Evolutionary conservation across 2,329 filamentous ascomycete genomes (phyloP).

Genomic region (Mycosphaerella sp.): DNA sequence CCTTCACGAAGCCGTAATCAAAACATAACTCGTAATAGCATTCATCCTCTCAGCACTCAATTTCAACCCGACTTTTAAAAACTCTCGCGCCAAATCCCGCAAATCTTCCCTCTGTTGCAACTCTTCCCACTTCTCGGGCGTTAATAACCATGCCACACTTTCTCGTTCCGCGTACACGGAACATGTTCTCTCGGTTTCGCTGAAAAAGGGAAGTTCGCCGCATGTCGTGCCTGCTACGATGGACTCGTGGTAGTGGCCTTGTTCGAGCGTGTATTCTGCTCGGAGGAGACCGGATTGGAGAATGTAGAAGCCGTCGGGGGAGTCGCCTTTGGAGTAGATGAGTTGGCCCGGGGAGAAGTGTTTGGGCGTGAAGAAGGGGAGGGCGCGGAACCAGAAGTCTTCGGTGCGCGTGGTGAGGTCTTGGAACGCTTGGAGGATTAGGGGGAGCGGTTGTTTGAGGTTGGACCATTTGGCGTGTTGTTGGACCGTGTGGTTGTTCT

Average conservation of each 20-base stretch:
- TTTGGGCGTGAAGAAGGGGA: slow-evolving; percentile 66
- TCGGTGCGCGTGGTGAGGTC: slow-evolving; percentile 79
- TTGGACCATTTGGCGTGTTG: slow-evolving; percentile 63
- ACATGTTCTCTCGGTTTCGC: slow-evolving; percentile 77
- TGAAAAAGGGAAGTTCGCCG: slow-evolving; percentile 94
- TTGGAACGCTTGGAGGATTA: slow-evolving; percentile 94
- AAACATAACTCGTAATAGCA: slow-evolving; percentile 51
- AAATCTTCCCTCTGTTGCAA: slow-evolving; percentile 59
- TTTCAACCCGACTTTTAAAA: slow-evolving; percentile 83
- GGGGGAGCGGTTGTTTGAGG: slow-evolving; percentile 82
- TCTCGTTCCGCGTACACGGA: slow-evolving; percentile 68
- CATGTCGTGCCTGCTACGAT: slow-evolving; percentile 94
- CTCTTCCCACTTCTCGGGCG: slow-evolving; percentile 61
- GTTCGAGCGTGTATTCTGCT: slow-evolving; percentile 84
- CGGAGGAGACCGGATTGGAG: slow-evolving; percentile 83
- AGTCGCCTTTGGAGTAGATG: slow-evolving; percentile 69
- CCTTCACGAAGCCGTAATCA: slow-evolving; percentile 37
- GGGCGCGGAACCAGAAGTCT: slow-evolving; percentile 87
- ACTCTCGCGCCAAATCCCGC: slow-evolving; percentile 71
- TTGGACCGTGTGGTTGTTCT: slow-evolving; percentile 46
- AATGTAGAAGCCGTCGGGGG: slow-evolving; percentile 79
- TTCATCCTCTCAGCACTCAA: slow-evolving; percentile 91
- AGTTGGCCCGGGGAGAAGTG: slow-evolving; percentile 63
- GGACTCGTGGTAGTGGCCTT: slow-evolving; percentile 81
- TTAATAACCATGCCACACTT: slow-evolving; percentile 76